Base-by-base conservation (phyloP, 2,329 filamentous ascomycete genomes). In the Talaromyces sp. region DNA sequence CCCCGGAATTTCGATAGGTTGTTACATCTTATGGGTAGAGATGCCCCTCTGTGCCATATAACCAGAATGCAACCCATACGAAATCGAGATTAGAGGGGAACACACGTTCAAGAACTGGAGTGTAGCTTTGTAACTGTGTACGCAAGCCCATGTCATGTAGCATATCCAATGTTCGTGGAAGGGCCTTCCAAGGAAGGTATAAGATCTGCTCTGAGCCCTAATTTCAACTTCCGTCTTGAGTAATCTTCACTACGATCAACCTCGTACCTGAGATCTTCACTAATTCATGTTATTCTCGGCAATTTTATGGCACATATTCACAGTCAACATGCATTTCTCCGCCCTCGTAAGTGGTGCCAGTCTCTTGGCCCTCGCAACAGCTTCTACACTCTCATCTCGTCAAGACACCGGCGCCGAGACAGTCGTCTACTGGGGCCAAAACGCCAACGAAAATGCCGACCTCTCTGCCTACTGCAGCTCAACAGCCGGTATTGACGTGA, bases 401-500 rank as follows among this genome's bases (percentile, higher is more conserved):
- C 56, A 43, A 59, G 31, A 13, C 17, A n/a, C 34, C 38, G 19
- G 22, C 8, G 22, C 19, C 2, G 56, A 66, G 45, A 61, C 54
- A 19, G 64, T 58, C 25, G 64, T 66, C n/a, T 66, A 66, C 60
- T 66, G 64, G 64, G 64, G 64, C 45, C 64, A 66, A 29, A 63
- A 66, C 17, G 45, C 43, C 22, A 61, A 45, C 31, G 64, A 31
- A 31, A 66, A 54, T 59, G 54, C 43, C 36, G 61, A 66, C 45
- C 31, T 66, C 3, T 31, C 60, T 29, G 15, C 51, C 5, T 82
- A 82, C 70, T 82, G 80, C 67, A 76, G 72, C 8, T 68, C 74
- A 0, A 71, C 71, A 6, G 67, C 78, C 0, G 79, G 79, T 6
- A 77, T 82, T 58, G 78, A 82, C 67, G 75, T 82, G 31, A 70